Base-by-base conservation (phyloP, 306 rosid genomes). In the Echinosophora koreensis region DNA sequence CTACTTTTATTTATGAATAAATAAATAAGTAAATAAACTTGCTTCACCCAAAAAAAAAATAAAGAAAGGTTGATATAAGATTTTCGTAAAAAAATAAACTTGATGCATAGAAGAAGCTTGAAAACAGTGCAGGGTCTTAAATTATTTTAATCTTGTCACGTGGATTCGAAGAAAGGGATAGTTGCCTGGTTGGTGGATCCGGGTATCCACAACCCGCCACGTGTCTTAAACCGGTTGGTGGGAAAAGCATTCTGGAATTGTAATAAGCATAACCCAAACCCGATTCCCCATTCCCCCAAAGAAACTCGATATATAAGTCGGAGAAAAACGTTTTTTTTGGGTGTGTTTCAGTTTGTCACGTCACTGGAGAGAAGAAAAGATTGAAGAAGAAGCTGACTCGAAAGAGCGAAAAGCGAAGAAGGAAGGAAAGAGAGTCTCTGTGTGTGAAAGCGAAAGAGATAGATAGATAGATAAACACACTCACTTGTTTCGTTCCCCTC, bases 351-450 rank as follows among this genome's bases (percentile, higher is more conserved):
- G 56, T 52, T 74, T 27, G 14, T 54, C 41, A 73, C 88, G 84
- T 85, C 84, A 85, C 73, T 64, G 59, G 68, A 14, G 67, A 69
- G 30, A 54, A 30, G 3, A 22, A 22, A 22, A 22, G 22, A 22
- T 22, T 22, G 62, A 56, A 28, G 59, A 58, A 74, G 72, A 78
- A 78, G 86, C 84, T 85, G 64, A 81, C 82, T 78, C 82, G 88
- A 85, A 85, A 73, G 67, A 63, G 83, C 77, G 66, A 80, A 84
- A 79, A 69, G n/a, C 3, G 34, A 52, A 11, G 15, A 18, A 42
- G 17, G 15, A 18, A 42, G 17, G 27, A 15, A 51, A 4, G 46
- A 50, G 10, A 32, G 61, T n/a, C 30, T 39, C 13, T 9, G 35
- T 0, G 13, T 56, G 41, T 9, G 55, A 57, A 34, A 35, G 39